These are phyloP conservation scores for Blastocystis sp. DNA, from an alignment of 352 stramenopile genomes.

Conservation along the genomic window DNA sequence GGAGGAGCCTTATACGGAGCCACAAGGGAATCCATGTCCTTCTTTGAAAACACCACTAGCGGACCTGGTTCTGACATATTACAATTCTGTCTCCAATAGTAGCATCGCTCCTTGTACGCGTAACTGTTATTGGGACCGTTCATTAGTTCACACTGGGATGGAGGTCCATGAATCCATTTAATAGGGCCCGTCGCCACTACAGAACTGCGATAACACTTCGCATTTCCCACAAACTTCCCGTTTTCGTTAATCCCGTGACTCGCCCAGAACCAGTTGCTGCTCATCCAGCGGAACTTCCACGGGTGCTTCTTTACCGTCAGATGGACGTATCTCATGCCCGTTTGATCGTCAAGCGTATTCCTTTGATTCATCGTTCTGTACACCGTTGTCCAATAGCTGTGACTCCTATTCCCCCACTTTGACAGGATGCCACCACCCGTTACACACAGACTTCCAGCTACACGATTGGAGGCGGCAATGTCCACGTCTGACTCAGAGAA, in stretches of 20 bases:
- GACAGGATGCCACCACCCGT: neutral
- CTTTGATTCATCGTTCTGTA: neutral
- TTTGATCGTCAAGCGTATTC: neutral
- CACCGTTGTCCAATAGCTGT: neutral
- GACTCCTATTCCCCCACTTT: neutral
- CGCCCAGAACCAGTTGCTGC: constrained; percentile 7
- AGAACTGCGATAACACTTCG: neutral
- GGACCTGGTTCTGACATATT: too few relatives aligned
- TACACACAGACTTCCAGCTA: neutral
- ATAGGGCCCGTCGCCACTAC: neutral
- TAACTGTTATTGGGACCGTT: too few relatives aligned
- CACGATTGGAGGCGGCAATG: neutral
- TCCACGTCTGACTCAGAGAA: neutral
- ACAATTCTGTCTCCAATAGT: too few relatives aligned
- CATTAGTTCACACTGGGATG: too few relatives aligned
- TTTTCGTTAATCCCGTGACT: neutral
- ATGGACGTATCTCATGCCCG: neutral
- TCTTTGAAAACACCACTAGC: too few relatives aligned
- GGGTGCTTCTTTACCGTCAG: neutral
- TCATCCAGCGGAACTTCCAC: neutral
- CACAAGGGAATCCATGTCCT: too few relatives aligned
- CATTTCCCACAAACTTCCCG: neutral
- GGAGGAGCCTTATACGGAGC: too few relatives aligned
- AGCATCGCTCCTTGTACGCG: too few relatives aligned
- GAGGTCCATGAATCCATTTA: neutral